Evolutionary conservation across 768 basidiomycete genomes (phyloP), one percentile per base, ranked within the genome.

Genomic region (Hysterangium stoloniferum): DNA sequence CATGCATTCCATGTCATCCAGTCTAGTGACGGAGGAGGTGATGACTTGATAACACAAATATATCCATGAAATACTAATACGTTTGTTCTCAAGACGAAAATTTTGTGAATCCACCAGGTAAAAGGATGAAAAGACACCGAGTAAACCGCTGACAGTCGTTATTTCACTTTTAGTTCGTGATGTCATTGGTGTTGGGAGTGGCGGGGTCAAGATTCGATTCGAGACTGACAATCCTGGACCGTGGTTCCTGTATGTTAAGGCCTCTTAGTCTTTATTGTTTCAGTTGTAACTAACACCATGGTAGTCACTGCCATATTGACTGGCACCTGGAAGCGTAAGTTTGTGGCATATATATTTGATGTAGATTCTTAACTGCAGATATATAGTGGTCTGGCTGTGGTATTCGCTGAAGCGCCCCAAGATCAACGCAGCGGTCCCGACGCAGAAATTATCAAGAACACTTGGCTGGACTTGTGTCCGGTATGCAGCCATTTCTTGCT

Each of bases 241-340:
- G 40, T 19, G 11, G 13, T 25, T 4, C 6, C 40, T 19, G 7
- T 17, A 41, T 22, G 22, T 41, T 17, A 3, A 41, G 12, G 13
- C 15, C 11, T 41, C 7, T 22, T 4, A 12, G 28, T 4, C 28
- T 3, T 22, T 5, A 4, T 41, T n/a, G 22, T 41, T 41, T 22
- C 28, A 41, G 40, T 20, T 41, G 19, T 35, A 11, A 11, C 34
- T 11, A 19, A 35, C 19, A 35, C 40, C 40, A 22, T 41, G 40
- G 40, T 41, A 41, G 22, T 17, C 40, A 41, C 40, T 41, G 40
- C 17, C 40, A 41, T 17, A 12, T 41, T 41, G 40, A 41, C 28
- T 41, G 40, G 40, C 40, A 41, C 13, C 28, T 41, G 40, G 40
- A 19, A 11, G 19, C 12, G 28, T n/a, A n/a, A n/a, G n/a, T n/a